Evolutionary conservation across 371 early-diverging fungal species (phyloP).

Genomic region (Capillidium heterosporum): DNA sequence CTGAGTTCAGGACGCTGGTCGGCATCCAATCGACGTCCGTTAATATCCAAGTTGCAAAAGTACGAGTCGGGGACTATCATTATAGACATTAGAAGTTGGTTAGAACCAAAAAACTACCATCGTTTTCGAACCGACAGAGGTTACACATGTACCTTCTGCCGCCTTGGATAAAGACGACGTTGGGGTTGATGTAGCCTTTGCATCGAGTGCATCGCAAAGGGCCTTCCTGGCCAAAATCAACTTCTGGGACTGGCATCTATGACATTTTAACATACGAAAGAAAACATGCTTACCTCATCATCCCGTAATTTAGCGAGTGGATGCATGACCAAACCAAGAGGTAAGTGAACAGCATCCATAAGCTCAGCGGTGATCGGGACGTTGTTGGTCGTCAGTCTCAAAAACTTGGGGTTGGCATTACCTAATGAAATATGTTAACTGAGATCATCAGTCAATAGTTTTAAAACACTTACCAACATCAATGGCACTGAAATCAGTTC

Average conservation of each 20-base stretch:
- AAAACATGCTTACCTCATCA: constrained; percentile 29
- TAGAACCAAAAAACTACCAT: constrained; percentile 19
- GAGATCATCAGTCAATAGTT: neutral
- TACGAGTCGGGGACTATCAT: constrained; percentile 55
- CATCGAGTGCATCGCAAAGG: constrained; percentile 86
- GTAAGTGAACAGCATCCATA: constrained; percentile 48
- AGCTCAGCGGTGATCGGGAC: constrained; percentile 68
- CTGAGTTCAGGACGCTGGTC: constrained; percentile 79
- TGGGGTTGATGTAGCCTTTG: constrained; percentile 85
- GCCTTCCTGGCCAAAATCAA: constrained; percentile 79
- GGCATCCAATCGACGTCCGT: constrained; percentile 66
- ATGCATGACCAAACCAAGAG: constrained; percentile 77
- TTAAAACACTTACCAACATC: constrained; percentile 53
- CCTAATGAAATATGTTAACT: constrained; percentile 19
- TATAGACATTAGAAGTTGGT: neutral
- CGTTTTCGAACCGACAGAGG: constrained; percentile 73
- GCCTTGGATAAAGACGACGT: constrained; percentile 66
- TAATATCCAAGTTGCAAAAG: constrained; percentile 84
- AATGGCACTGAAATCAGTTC: constrained; percentile 51
- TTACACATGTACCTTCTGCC: constrained; percentile 86
- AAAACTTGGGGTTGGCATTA: constrained; percentile 82
- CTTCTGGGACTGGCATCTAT: constrained; percentile 54
- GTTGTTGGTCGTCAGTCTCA: constrained; percentile 69
- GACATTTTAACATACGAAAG: constrained; percentile 5
- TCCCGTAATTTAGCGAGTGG: constrained; percentile 65